These are phyloP conservation scores for Penicillium olsonii DNA, from an alignment of 2,329 filamentous ascomycete species.

Conservation along the genomic window DNA sequence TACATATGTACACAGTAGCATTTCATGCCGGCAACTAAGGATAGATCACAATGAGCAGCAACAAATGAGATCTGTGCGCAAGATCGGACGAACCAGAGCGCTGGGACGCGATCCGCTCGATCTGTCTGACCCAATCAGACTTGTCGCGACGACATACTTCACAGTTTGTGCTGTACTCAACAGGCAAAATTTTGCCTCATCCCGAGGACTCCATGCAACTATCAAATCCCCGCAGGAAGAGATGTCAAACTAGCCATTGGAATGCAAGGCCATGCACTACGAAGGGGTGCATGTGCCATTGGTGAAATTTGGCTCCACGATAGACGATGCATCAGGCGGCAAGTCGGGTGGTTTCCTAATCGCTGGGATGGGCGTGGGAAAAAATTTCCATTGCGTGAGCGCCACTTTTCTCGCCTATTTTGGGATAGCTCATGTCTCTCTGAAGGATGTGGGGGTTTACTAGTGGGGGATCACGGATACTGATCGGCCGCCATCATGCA, in stretches of 20 bases:
- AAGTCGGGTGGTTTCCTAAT: neutral
- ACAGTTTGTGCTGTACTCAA: too few relatives aligned
- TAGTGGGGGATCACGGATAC: conserved; percentile 1
- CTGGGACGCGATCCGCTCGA: neutral
- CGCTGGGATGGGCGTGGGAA: neutral
- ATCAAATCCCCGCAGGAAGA: neutral
- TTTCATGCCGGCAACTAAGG: too few relatives aligned
- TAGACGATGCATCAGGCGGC: neutral
- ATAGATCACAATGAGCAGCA: neutral
- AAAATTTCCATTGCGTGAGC: neutral
- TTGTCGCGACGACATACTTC: conserved; percentile 6
- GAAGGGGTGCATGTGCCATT: neutral
- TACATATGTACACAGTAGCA: too few relatives aligned
- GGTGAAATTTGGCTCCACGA: neutral
- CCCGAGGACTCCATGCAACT: too few relatives aligned
- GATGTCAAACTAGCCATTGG: neutral
- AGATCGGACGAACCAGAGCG: conserved; percentile 14
- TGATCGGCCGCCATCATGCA: conserved; percentile 11
- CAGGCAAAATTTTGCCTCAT: neutral
- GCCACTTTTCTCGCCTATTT: neutral
- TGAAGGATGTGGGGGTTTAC: conserved; percentile 1
- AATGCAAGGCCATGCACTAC: neutral
- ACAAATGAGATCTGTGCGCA: conserved; percentile 3
- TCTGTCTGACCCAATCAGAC: neutral
- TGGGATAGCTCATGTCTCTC: neutral